Percentiles rank a stretch among this genome's conserved stretches.
phyloP scores from a whole-genome alignment of 306 rosid genomes.

The Cucumis hystrix region DNA sequence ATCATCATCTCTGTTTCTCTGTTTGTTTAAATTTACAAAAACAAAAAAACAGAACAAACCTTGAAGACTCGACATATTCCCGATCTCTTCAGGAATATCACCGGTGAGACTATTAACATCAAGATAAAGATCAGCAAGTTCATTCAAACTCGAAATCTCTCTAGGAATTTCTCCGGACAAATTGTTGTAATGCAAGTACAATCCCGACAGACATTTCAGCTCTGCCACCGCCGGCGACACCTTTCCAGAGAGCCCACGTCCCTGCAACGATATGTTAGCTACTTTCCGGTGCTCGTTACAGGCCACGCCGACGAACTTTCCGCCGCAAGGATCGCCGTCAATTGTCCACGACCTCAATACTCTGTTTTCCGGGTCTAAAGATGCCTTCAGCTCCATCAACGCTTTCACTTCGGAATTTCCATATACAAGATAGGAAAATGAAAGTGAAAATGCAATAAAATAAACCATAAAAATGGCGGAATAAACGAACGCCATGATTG shows the following conservation, averaged over 20 bases:
- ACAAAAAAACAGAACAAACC: constrained; percentile 29
- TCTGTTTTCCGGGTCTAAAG: constrained; percentile 70
- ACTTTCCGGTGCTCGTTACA: constrained; percentile 74
- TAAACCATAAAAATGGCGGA: constrained; percentile 17
- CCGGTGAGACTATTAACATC: constrained; percentile 68
- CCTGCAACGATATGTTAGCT: constrained; percentile 72
- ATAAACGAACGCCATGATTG: constrained; percentile 22
- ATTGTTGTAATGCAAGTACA: constrained; percentile 71
- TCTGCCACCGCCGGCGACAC: constrained; percentile 61
- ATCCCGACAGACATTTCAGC: constrained; percentile 67
- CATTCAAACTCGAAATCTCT: constrained; percentile 58
- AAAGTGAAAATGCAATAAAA: constrained; percentile 9
- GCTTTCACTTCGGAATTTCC: constrained; percentile 73
- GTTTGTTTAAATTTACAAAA: neutral
- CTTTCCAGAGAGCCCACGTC: constrained; percentile 72
- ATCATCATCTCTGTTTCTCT: neutral
- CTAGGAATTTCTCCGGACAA: constrained; percentile 74
- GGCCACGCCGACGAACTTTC: constrained; percentile 53
- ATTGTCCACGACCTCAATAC: constrained; percentile 61
- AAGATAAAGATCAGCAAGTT: constrained; percentile 72
- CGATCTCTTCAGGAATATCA: constrained; percentile 46
- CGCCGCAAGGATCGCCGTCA: constrained; percentile 70
- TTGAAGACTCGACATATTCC: constrained; percentile 63
- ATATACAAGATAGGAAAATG: constrained; percentile 11
- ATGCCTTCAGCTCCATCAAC: constrained; percentile 56